Evolutionary conservation across 495 filamentous ascomycete species (phyloP), one percentile per base, ranked within the genome.

Genomic region (Hypoxylon crocopeplum): DNA sequence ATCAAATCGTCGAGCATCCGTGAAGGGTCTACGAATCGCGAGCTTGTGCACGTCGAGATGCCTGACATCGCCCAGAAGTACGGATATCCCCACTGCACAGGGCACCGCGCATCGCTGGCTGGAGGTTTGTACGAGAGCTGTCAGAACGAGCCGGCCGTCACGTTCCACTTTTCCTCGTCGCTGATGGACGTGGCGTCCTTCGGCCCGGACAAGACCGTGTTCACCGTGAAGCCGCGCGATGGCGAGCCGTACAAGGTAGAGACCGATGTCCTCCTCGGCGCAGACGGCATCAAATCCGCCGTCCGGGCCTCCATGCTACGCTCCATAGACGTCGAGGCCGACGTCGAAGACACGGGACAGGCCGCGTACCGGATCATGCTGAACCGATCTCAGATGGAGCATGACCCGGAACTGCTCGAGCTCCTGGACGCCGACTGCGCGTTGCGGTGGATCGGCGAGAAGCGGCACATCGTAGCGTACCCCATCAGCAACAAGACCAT

Each of bases 331-430:
- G 73, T 82, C 59, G 58, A 77, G 7, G 82, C 82, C 19, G 75
- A 82, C 46, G 83, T 89, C 69, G 78, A 84, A 49, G 88, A 92
- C 66, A 92, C 86, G 25, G 78, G 88, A 24, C 86, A 93, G 67
- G 89, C 89, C 12, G 90, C 88, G n/a, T 93, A 92, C 79, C 83
- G 89, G 11, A 92, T 94, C 76, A 88, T 93, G 86, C 83, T 93
- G 53, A 80, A 78, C 47, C 83, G 86, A 12, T 77, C 82, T 36
- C 80, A 90, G 59, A 85, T 91, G 82, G 73, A 78, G 51, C 66
- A 79, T 42, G 86, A 92, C 70, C 80, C 85, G 0, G 86, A 89
- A 60, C 82, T 92, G 12, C 73, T 88, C 19, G 83, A 75, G 21
- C 80, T 93, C 5, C 74, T 93, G 10, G 82, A 88, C 52, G 75